These are phyloP conservation scores for Ganoderma leucocontextum DNA, from an alignment of 1,284 basidiomycete genomes.

Conservation along the genomic window DNA sequence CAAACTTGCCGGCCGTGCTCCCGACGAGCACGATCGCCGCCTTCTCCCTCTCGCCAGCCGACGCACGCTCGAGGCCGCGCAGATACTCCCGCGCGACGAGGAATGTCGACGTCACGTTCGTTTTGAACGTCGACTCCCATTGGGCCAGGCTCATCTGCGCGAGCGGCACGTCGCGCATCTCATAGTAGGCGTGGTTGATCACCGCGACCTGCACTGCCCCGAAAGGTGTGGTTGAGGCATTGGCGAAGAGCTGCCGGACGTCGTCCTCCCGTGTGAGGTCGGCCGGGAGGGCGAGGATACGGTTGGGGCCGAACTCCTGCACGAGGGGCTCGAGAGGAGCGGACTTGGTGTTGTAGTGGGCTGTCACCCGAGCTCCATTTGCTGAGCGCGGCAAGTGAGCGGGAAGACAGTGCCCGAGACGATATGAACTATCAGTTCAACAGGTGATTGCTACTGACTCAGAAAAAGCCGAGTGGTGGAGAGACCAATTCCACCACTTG, in stretches of 20 bases:
- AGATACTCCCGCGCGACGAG: slow-evolving; percentile 71
- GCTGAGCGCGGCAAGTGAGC: slow-evolving; percentile 48
- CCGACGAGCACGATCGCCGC: slow-evolving; percentile 73
- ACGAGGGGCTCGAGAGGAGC: slow-evolving; percentile 54
- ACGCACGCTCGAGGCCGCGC: slow-evolving; percentile 51
- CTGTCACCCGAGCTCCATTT: slow-evolving; percentile 75
- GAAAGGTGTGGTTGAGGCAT: slow-evolving; percentile 44
- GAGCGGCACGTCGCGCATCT: slow-evolving; percentile 55
- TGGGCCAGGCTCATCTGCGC: slow-evolving; percentile 68
- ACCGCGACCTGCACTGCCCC: slow-evolving; percentile 64
- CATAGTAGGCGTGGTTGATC: slow-evolving; percentile 74
- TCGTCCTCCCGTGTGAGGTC: slow-evolving; percentile 65
- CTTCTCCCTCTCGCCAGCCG: slow-evolving; percentile 53
- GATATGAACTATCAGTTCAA: not conserved
- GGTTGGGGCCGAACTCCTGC: slow-evolving; percentile 46
- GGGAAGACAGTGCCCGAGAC: not conserved
- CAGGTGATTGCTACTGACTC: slow-evolving; percentile 41
- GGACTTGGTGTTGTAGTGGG: slow-evolving; percentile 72
- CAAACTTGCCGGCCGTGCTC: slow-evolving; percentile 77
- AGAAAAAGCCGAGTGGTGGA: slow-evolving; percentile 50
- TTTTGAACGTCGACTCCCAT: slow-evolving; percentile 70
- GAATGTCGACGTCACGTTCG: slow-evolving; percentile 76
- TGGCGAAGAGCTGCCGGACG: slow-evolving; percentile 55
- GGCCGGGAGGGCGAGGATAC: slow-evolving; percentile 56
- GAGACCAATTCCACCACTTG: slow-evolving; percentile 50